Evolutionary conservation across 495 filamentous ascomycete genomes (phyloP), one percentile per base, ranked within the genome.

Genomic region (Hyphodiscus hymeniophilus): DNA sequence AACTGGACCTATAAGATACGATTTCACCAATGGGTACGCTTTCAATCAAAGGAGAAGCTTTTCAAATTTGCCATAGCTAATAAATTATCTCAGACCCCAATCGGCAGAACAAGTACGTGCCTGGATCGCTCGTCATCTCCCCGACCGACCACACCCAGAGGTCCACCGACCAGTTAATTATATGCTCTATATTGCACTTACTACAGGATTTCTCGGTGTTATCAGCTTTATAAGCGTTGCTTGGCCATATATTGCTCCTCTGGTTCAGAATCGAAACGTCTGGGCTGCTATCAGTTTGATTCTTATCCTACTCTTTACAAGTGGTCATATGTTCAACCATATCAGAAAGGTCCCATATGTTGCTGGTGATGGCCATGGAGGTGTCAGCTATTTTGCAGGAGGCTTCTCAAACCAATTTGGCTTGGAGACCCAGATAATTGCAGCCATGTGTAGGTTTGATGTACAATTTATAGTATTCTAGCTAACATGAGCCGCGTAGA

Each of bases 311-410:
- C 70, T 99, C 26, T 99, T 99, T 69, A 97, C 87, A 28, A 89
- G 82, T 54, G 92, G 94, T 12, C 89, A 97, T 62, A 98, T 99
- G 92, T 99, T 90, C 75, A 97, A 97, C 66, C 92, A 97, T 56
- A 99, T 99, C 61, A 77, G 92, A 46, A 89, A 89, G 60, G 89
- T 92, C 0, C 91, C 92, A n/a, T 99, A 99, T 60, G 87, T 97
- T 38, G 79, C 81, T 30, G 86, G 82, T 17, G 83, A 97, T 66
- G 88, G 87, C 4, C 76, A 73, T 38, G 94, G 94, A 7, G 89
- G 89, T 2, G 77, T 97, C 33, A 84, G 69, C 60, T 99, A 97
- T 64, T 91, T 97, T 64, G 92, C 94, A 2, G 78, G 78, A 38
- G 92, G 92, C 1, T 99, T 97, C 61, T 88, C 89, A 59, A 97